These are phyloP conservation scores for Starmerella apicola DNA, from an alignment of 805 yeast genomes.

Conservation along the genomic window DNA sequence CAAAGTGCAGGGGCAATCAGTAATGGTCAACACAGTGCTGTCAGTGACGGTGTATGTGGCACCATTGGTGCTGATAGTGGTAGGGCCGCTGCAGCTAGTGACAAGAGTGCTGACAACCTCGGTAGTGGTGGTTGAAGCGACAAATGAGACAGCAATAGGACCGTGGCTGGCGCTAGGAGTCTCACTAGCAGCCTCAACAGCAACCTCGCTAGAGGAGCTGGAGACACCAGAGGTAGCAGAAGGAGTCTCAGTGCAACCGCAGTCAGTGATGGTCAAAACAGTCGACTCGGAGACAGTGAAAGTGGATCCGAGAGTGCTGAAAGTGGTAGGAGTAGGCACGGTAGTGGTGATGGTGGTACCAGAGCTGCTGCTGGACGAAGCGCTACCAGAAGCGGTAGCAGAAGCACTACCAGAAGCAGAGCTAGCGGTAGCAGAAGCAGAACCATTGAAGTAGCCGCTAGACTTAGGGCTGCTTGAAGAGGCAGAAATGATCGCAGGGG, in stretches of 20 bases:
- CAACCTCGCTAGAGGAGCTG: slow-evolving; percentile 8
- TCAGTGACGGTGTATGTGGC: slow-evolving; percentile 33
- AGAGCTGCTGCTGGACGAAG: background rate
- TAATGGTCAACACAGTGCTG: slow-evolving; percentile 47
- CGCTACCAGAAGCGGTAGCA: background rate
- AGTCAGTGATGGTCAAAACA: slow-evolving; percentile 14
- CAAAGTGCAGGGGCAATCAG: slow-evolving; percentile 39
- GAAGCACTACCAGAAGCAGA: slow-evolving; percentile 25
- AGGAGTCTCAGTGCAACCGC: slow-evolving; percentile 15
- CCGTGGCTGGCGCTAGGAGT: slow-evolving; percentile 2
- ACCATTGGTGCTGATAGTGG: slow-evolving; percentile 4
- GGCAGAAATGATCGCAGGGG: background rate
- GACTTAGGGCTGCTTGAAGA: background rate
- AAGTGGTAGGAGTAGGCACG: slow-evolving; percentile 9
- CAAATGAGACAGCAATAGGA: slow-evolving; percentile 2
- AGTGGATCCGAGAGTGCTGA: slow-evolving; percentile 6
- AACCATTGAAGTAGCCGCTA: background rate
- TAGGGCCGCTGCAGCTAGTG: slow-evolving; percentile 4
- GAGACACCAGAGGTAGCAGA: slow-evolving; percentile 13
- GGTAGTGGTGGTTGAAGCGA: slow-evolving; percentile 3
- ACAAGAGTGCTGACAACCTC: slow-evolving; percentile 2
- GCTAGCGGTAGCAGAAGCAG: background rate
- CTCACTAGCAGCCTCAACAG: background rate
- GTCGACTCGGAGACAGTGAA: slow-evolving; percentile 11
- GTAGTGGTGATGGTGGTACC: slow-evolving; percentile 3